Base-by-base conservation (phyloP, 371 early-diverging fungal genomes). In the Basidiobolus meristosporus region DNA sequence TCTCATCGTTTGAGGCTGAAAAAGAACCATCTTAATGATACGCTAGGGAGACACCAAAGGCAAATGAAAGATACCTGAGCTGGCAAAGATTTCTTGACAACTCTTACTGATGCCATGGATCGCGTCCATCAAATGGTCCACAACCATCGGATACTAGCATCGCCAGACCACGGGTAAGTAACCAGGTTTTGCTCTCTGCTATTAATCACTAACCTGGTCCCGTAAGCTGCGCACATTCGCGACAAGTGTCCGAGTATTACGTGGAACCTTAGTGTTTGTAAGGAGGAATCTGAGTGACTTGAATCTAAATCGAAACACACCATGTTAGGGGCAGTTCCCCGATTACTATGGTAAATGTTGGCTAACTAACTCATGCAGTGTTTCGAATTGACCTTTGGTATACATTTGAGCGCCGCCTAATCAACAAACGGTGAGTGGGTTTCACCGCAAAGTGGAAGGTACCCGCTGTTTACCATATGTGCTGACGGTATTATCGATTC, bases 401-500 rank as follows among this genome's bases (percentile, higher is more conserved):
- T 19, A 38, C 21, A 19, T 3, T 6, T 19, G 9, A 6, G 23
- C 23, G 9, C 18, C 21, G 14, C 23, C 18, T 38, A 38, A 11
- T 16, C 36, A 36, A n/a, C 15, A 11, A n/a, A 10, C 9, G 9
- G 17, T 11, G 11, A 11, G 36, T 10, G 15, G 9, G 17, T 36
- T 9, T 15, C 10, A 36, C 19, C 36, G 7, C 33, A 51, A 16
- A 18, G n/a, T 34, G 34, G 14, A 34, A 7, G 12, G 18, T 34
- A 34, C 16, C 4, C 34, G 18, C 4, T 18, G 20, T 48, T 40
- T 52, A 54, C 96, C 97, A 57, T 58, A 86, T 12, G 83, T 80
- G 35, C 77, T 70, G 2, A 92, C 71, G 2, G 88, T 63, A 55
- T 93, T 93, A 50, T 97, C 98, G 2, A 97, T 68, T 7, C 98